A percentile compares a stretch with the other conserved stretches of the same genome.
phyloP scores from a whole-genome alignment of 768 basidiomycete species.

The Serendipita sp. region DNA sequence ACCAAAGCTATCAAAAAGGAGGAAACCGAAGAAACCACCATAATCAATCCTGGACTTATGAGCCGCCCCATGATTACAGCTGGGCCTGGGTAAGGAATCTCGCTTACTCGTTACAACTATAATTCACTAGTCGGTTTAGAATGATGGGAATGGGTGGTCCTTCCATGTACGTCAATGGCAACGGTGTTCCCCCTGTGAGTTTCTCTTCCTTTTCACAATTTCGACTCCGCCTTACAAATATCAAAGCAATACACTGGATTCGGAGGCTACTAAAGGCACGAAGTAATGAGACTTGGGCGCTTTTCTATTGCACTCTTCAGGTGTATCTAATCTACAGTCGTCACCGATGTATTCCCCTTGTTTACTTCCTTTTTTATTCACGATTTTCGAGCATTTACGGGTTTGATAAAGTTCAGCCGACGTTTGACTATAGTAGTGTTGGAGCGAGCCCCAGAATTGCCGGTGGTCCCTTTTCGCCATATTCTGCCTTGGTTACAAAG shows the following conservation, averaged over 20 bases:
- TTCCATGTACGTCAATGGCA: slow-evolving; percentile 41
- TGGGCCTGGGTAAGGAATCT: slow-evolving; percentile 37
- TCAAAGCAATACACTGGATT: slow-evolving; percentile 49
- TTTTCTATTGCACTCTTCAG: neutral
- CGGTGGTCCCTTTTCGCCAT: slow-evolving; percentile 52
- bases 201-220: neutral
- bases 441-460: slow-evolving; percentile 64
- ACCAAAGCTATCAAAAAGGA: slow-evolving; percentile 72
- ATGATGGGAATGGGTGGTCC: slow-evolving; percentile 41
- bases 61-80: slow-evolving; percentile 52
- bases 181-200: slow-evolving; percentile 37
- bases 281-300: neutral
- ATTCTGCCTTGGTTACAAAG: slow-evolving; percentile 68
- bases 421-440: slow-evolving; percentile 36
- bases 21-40: slow-evolving; percentile 71
- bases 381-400: neutral
- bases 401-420: neutral
- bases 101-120: slow-evolving; percentile 4
- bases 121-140: slow-evolving; percentile 7
- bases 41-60: slow-evolving; percentile 71
- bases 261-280: slow-evolving; percentile 22
- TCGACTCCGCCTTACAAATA: slow-evolving; percentile 6
- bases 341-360: slow-evolving; percentile 1
- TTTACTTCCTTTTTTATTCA: neutral
- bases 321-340: slow-evolving; percentile 5